Evolutionary conservation across 805 yeast species (phyloP).

Genomic region (Teunomyces pallodes): DNA sequence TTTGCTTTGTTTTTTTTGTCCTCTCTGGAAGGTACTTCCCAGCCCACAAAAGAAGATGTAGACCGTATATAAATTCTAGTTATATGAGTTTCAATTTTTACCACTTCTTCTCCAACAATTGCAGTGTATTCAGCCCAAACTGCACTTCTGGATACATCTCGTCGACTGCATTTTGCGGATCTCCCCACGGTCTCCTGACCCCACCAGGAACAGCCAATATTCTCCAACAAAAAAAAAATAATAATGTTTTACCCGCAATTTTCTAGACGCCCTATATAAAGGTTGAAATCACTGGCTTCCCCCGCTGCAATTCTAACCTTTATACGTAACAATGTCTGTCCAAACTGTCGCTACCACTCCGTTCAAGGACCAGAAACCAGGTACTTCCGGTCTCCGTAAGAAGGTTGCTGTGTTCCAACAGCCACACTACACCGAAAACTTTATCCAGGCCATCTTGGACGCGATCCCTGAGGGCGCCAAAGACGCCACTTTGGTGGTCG

Average conservation of each 20-base stretch:
- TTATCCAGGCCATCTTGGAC: conserved; percentile 79
- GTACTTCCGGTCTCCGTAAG: conserved; percentile 95
- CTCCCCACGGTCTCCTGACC: neutral
- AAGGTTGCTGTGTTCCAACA: conserved; percentile 82
- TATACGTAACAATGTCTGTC: conserved; percentile 6
- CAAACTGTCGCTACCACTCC: conserved; percentile 59
- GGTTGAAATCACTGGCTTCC: neutral
- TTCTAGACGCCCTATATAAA: neutral
- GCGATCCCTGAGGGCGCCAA: conserved; percentile 88
- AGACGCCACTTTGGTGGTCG: conserved; percentile 78
- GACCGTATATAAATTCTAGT: too few species aligned
- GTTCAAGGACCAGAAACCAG: conserved; percentile 91
- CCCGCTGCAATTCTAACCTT: neutral
- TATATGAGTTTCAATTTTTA: too few species aligned
- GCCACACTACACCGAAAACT: conserved; percentile 84
- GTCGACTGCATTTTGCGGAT: too few species aligned
- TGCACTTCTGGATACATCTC: too few species aligned
- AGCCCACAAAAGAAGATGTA: too few species aligned
- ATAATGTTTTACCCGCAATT: neutral
- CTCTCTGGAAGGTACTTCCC: too few species aligned
- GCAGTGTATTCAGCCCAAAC: too few species aligned
- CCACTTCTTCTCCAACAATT: too few species aligned
- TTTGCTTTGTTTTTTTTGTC: too few species aligned
- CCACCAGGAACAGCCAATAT: neutral
- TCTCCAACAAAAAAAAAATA: neutral